These are phyloP conservation scores for Pseudotulostoma volvatum DNA, from an alignment of 495 filamentous ascomycete genomes.

Conservation along the genomic window DNA sequence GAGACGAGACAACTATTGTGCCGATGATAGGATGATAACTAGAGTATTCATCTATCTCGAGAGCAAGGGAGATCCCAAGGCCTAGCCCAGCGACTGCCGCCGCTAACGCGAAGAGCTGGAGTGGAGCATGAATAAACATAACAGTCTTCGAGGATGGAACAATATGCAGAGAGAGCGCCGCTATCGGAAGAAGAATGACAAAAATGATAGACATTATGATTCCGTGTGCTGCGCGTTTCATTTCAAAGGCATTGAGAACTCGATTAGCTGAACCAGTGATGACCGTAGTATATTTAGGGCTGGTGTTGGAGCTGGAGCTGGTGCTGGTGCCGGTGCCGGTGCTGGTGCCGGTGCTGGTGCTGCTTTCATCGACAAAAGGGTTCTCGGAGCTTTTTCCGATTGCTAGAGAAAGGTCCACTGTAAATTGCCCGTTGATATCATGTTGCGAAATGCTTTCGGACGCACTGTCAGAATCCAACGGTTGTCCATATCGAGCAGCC, in stretches of 20 bases:
- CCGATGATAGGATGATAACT: conserved; percentile 37
- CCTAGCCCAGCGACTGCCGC: conserved; percentile 44
- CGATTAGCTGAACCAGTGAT: neutral
- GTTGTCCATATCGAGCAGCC: conserved; percentile 38
- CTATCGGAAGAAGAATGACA: conserved; percentile 32
- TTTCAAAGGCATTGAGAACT: conserved; percentile 1
- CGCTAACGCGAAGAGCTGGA: conserved; percentile 40
- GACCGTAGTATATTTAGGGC: neutral
- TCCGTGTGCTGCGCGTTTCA: conserved; percentile 22
- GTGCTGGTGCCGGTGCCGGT: neutral
- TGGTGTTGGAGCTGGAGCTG: neutral
- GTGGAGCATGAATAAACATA: conserved; percentile 35
- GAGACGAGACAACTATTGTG: conserved; percentile 33
- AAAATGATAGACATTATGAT: conserved; percentile 25
- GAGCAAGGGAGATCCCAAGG: conserved; percentile 38
- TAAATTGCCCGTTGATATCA: conserved; percentile 29
- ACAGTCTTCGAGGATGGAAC: conserved; percentile 4
- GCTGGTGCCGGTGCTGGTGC: neutral
- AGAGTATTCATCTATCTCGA: conserved; percentile 5
- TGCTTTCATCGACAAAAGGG: conserved; percentile 31
- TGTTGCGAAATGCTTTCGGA: conserved; percentile 38
- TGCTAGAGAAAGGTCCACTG: conserved; percentile 38
- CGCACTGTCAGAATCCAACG: conserved; percentile 33
- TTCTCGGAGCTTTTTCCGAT: conserved; percentile 39
- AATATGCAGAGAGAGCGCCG: conserved; percentile 29